Percentiles rank a stretch among this genome's conserved stretches.
These are phyloP conservation scores for Kazachstania bromeliacearum DNA, from an alignment of 805 yeast genomes.

Conservation along the genomic window DNA sequence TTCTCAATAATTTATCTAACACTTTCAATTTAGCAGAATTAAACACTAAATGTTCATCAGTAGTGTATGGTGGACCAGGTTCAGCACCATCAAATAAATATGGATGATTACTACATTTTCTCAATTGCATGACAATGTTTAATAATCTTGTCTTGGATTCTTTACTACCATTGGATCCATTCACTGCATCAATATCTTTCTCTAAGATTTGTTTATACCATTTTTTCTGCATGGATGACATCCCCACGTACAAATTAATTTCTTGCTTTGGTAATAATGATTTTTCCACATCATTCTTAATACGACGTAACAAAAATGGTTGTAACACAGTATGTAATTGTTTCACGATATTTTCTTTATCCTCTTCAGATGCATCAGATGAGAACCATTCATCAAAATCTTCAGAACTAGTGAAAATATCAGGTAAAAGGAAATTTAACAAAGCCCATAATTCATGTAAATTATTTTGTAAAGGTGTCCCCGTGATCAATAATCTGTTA, in stretches of 20 bases:
- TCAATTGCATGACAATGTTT: constrained; percentile 75
- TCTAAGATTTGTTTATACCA: constrained; percentile 74
- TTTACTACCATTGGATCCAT: constrained; percentile 63
- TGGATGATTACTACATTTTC: constrained; percentile 83
- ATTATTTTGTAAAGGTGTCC: constrained; percentile 77
- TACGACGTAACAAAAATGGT: constrained; percentile 68
- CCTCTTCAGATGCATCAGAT: constrained; percentile 31
- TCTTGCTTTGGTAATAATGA: constrained; percentile 69
- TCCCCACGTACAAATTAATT: constrained; percentile 62
- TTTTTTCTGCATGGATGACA: constrained; percentile 67
- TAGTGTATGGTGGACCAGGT: constrained; percentile 82
- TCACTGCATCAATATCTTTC: constrained; percentile 76
- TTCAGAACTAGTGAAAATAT: constrained; percentile 65
- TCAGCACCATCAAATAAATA: constrained; percentile 81
- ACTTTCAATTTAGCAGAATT: constrained; percentile 67
- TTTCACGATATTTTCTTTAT: constrained; percentile 45
- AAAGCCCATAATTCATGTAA: constrained; percentile 77
- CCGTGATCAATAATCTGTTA: constrained; percentile 65
- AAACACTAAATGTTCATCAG: constrained; percentile 71
- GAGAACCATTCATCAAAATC: constrained; percentile 72
- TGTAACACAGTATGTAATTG: constrained; percentile 68
- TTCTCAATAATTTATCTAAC: constrained; percentile 55
- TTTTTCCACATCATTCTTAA: constrained; percentile 71
- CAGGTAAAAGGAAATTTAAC: constrained; percentile 67
- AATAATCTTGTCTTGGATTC: constrained; percentile 69